phyloP scores from a whole-genome alignment of 2,329 filamentous ascomycete genomes.

The Lecanicillium sp. region DNA sequence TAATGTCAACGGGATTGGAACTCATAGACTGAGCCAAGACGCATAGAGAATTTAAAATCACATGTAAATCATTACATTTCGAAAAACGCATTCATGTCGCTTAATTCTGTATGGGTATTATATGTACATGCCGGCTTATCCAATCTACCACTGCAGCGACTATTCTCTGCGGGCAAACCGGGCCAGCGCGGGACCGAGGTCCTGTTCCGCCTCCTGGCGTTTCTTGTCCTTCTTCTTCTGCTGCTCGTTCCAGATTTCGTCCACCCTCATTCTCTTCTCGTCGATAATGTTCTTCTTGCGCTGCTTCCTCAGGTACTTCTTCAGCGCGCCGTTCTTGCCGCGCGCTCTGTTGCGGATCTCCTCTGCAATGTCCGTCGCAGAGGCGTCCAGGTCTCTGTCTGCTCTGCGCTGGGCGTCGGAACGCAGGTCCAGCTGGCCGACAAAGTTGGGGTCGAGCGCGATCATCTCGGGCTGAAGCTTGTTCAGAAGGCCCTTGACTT shows the following conservation, averaged over 20 bases:
- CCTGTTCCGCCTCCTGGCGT: constrained; percentile 57
- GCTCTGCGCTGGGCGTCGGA: constrained; percentile 70
- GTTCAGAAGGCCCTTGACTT: constrained; percentile 85
- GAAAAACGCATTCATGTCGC: neutral
- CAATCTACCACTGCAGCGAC: constrained; percentile 11
- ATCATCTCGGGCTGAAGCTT: constrained; percentile 98
- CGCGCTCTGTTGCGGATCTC: constrained; percentile 71
- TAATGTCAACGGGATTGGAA: neutral
- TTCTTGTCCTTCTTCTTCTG: constrained; percentile 60
- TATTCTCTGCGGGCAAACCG: constrained; percentile 73
- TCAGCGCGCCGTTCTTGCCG: constrained; percentile 82
- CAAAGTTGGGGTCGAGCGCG: constrained; percentile 82
- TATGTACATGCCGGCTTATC: constrained; percentile 9
- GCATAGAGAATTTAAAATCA: neutral
- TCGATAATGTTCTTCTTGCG: constrained; percentile 91
- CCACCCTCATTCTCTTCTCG: constrained; percentile 81
- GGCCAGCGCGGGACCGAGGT: constrained; percentile 78
- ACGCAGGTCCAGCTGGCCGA: constrained; percentile 79
- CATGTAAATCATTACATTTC: neutral
- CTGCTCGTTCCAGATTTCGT: constrained; percentile 72
- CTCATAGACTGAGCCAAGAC: neutral
- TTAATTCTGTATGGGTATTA: constrained; percentile 18
- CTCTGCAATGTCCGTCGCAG: constrained; percentile 50
- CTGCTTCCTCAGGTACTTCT: constrained; percentile 88
- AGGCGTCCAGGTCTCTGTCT: constrained; percentile 74